Conservation (phyloP, 371 early-diverging fungal genomes). For the Syncephalastrum contaminatum region DNA sequence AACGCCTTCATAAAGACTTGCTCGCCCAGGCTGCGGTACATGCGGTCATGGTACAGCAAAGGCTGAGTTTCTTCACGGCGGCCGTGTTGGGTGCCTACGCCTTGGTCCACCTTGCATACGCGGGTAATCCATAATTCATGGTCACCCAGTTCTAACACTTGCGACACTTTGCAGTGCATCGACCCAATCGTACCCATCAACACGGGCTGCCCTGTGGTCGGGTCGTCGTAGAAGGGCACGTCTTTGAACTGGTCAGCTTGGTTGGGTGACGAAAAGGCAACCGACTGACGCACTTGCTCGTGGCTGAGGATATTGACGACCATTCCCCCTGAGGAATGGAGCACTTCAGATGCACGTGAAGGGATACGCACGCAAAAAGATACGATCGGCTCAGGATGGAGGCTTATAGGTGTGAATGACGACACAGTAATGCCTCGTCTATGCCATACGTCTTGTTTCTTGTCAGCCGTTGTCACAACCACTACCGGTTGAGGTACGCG, state of each 20-base stretch:
- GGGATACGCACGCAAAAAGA: conserved; percentile 67
- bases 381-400: conserved; percentile 63
- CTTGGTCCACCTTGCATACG: conserved; percentile 60
- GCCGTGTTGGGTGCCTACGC: conserved; percentile 47
- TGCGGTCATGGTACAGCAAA: conserved; percentile 63
- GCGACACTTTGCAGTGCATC: conserved; percentile 55
- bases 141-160: conserved; percentile 58
- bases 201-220: conserved; percentile 55
- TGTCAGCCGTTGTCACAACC: conserved; percentile 54
- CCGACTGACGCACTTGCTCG: conserved; percentile 62
- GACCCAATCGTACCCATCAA: conserved; percentile 63
- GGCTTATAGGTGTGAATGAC: conserved; percentile 70
- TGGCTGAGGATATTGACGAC: conserved; percentile 59
- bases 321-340: conserved; percentile 59
- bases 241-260: conserved; percentile 56
- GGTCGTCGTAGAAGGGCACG: conserved; percentile 52
- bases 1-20: conserved; percentile 58
- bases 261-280: conserved; percentile 64
- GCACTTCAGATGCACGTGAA: conserved; percentile 56
- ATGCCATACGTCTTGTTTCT: conserved; percentile 13
- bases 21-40: conserved; percentile 63
- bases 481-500: conserved; percentile 67
- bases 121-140: conserved; percentile 69
- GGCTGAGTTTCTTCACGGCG: conserved; percentile 51
- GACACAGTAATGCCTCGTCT: conserved; percentile 69